Conservation (phyloP, 495 filamentous ascomycete species). For the Glutinoglossum americanum region DNA sequence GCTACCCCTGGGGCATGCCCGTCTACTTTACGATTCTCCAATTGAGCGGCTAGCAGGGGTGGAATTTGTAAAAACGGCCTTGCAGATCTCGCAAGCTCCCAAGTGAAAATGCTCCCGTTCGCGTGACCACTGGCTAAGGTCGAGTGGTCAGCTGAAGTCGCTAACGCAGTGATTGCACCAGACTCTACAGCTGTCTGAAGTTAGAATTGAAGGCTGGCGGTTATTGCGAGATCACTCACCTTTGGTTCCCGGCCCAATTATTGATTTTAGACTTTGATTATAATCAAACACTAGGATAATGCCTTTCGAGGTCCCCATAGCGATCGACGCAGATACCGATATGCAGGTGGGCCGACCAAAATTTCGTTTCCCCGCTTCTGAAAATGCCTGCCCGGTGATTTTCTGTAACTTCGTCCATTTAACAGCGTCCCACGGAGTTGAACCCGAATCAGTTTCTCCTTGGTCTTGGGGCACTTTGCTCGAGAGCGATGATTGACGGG, state of each 20-base stretch:
- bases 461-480: constrained; percentile 29
- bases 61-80: constrained; percentile 77
- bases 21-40: constrained; percentile 45
- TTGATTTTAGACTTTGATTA: constrained; percentile 78
- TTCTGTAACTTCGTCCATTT: constrained; percentile 88
- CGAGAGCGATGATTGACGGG: constrained; percentile 48
- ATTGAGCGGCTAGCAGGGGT: constrained; percentile 41
- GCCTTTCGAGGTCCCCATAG: constrained; percentile 80
- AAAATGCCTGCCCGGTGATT: constrained; percentile 72
- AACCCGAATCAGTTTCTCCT: constrained; percentile 31
- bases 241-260: constrained; percentile 87
- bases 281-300: constrained; percentile 93
- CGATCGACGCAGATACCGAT: constrained; percentile 72
- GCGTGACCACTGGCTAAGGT: constrained; percentile 81
- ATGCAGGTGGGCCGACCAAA: constrained; percentile 87
- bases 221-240: constrained; percentile 25
- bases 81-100: constrained; percentile 66
- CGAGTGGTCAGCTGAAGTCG: constrained; percentile 80
- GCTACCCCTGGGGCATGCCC: constrained; percentile 60
- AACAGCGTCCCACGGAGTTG: constrained; percentile 86
- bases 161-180: constrained; percentile 67
- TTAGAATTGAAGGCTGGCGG: not conserved
- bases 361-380: constrained; percentile 80
- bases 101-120: constrained; percentile 85
- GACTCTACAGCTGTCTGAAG: constrained; percentile 54